phyloP scores from a whole-genome alignment of 1,139 yeast species.

The Kurtzmaniella quercitrusa region DNA sequence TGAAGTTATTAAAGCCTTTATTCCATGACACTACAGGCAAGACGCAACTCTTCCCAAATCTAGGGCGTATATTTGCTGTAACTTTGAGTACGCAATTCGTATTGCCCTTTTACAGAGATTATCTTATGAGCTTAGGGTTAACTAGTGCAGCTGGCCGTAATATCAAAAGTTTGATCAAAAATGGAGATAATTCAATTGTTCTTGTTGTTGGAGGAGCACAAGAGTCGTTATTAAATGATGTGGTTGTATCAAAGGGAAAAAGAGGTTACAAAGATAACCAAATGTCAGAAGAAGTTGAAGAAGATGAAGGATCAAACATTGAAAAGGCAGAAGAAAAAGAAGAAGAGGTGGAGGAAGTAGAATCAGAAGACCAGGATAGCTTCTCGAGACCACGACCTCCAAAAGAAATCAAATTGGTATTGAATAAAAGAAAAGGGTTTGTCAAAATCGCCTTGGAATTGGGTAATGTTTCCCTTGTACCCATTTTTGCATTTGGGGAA shows the following conservation, averaged over 20 bases:
- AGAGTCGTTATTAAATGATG: slow-evolving; percentile 63
- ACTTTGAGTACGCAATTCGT: slow-evolving; percentile 83
- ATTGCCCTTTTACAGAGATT: slow-evolving; percentile 87
- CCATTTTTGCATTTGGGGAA: slow-evolving; percentile 91
- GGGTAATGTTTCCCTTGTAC: slow-evolving; percentile 78
- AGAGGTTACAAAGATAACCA: slow-evolving; percentile 40
- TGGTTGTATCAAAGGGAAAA: slow-evolving; percentile 44
- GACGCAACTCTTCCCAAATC: slow-evolving; percentile 71
- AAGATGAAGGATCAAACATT: not conserved
- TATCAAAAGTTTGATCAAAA: slow-evolving; percentile 57
- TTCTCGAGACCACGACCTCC: not conserved
- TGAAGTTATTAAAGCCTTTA: slow-evolving; percentile 49
- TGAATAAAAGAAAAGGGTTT: slow-evolving; percentile 82
- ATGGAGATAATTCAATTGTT: slow-evolving; percentile 72
- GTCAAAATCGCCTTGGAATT: slow-evolving; percentile 78
- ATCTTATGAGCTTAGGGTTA: slow-evolving; percentile 73
- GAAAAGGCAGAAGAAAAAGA: not conserved
- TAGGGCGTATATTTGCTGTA: slow-evolving; percentile 66
- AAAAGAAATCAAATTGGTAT: slow-evolving; percentile 47
- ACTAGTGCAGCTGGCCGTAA: slow-evolving; percentile 81
- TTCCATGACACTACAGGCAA: slow-evolving; percentile 41
- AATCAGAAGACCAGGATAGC: slow-evolving; percentile 29
- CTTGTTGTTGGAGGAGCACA: slow-evolving; percentile 96
- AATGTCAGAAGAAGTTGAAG: slow-evolving; percentile 7
- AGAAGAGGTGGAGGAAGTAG: slow-evolving; percentile 7